Conservation (phyloP, 176 grass and related monocot species). For the Stipa capillata region DNA sequence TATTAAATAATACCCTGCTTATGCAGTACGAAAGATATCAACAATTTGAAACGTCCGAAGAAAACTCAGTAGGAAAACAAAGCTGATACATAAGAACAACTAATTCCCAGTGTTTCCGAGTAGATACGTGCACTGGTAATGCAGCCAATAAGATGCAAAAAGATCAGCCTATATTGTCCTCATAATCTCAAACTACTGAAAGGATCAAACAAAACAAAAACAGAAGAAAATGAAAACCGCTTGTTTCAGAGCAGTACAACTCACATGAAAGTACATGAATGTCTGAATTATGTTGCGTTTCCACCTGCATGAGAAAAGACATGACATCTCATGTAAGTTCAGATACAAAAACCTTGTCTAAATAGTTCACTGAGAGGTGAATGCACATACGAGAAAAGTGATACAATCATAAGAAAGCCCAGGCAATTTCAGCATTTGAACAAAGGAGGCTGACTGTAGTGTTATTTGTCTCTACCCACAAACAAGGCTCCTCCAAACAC, state of each 20-base stretch:
- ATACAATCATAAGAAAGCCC: slow-evolving; percentile 88
- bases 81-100: neutral
- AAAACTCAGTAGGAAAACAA: neutral
- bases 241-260: slow-evolving; percentile 26
- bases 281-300: slow-evolving; percentile 80
- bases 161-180: neutral
- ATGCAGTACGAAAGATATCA: neutral
- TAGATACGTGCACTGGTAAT: neutral
- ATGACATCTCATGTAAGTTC: neutral
- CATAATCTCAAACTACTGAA: neutral
- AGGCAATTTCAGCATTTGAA: slow-evolving; percentile 81
- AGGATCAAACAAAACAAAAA: neutral
- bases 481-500: slow-evolving; percentile 78
- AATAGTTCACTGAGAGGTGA: slow-evolving; percentile 7
- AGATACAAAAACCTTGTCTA: slow-evolving; percentile 18
- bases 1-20: neutral
- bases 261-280: slow-evolving; percentile 94
- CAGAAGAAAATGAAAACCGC: neutral
- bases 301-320: slow-evolving; percentile 45
- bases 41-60: neutral
- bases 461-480: slow-evolving; percentile 83
- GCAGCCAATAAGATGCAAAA: neutral
- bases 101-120: neutral
- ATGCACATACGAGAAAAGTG: slow-evolving; percentile 81
- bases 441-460: slow-evolving; percentile 61